Base-by-base conservation (phyloP, 495 filamentous ascomycete species). In the Xylaria nigripes region DNA sequence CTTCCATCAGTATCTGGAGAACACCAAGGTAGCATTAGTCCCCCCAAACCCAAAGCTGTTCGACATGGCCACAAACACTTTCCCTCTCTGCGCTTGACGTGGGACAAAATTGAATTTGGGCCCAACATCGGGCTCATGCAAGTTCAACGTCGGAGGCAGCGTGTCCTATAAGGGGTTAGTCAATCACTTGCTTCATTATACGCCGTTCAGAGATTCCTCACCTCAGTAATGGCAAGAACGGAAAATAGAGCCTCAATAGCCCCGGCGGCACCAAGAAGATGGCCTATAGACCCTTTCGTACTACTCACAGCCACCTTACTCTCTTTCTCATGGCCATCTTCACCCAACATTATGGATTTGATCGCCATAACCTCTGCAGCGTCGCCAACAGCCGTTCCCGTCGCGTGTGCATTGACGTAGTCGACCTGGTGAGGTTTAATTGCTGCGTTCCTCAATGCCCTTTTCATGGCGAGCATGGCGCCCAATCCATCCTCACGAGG, bases 31-130 rank as follows among this genome's bases (percentile, higher is more conserved):
- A 42, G 91, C 91, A 72, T 97, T 97, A 8, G 93, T 98, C 25
- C 93, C 93, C 9, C 93, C 93, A 74, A 98, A 98, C 1, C 93
- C 93, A 76, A 98, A 98, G 64, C 92, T 97, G 63, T 98, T 98
- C 18, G 88, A 90, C 60, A 98, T 57, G 29, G 85, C 86, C 23
- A 91, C 86, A 52, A 85, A 76, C 21, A 96, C 82, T 9, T 72
- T 54, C 58, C 82, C 82, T 24, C 84, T 65, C 64, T 96, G 91
- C 2, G 87, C 76, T 27, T 74, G 56, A 1, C 82, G 73, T 0
- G 90, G 83, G 2, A 94, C 83, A 70, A 95, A 92, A 68, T 98
- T 96, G 74, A 89, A 95, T 50, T 84, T 75, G 47, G 90, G 89
- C 8, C 82, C 87, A 48, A 82, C 74, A 22, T 79, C 77, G 19